Percentiles rank a stretch among this genome's conserved stretches.
Conservation (phyloP, 768 basidiomycete genomes). For the Agrocybe praecox region DNA sequence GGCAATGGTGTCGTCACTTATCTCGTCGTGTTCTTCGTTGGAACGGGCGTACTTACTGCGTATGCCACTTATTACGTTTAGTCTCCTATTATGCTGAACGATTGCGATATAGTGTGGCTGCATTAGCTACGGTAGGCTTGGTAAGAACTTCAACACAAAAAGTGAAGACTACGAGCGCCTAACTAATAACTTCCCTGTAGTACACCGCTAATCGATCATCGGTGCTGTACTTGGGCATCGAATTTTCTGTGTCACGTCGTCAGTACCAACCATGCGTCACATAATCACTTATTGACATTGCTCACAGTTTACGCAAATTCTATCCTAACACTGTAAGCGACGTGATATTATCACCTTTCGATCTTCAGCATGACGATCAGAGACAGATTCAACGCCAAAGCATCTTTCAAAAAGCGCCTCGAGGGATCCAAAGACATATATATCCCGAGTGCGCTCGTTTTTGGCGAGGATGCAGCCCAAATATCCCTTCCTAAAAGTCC, state of each 20-base stretch:
- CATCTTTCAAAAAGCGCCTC: background rate
- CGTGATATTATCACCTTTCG: background rate
- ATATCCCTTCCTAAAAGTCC: background rate
- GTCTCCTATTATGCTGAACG: no score
- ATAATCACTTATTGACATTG: background rate
- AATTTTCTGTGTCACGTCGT: conserved; percentile 1
- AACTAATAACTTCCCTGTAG: background rate
- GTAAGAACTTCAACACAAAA: background rate
- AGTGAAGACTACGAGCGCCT: no score
- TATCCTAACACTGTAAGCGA: background rate
- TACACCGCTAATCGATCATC: background rate
- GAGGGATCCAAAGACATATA: background rate
- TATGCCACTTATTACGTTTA: background rate
- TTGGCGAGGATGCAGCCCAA: background rate
- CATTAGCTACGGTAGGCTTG: background rate
- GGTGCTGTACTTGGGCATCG: background rate
- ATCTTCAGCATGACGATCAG: background rate
- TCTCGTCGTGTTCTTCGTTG: background rate
- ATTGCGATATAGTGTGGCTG: background rate
- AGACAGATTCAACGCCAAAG: conserved; percentile 6
- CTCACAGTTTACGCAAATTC: conserved; percentile 4
- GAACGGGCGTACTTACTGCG: background rate
- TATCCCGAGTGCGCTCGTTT: conserved; percentile 1
- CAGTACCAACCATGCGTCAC: background rate
- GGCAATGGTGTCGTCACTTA: background rate